These are phyloP conservation scores for Ustilago cynodontis DNA, from an alignment of 1,284 basidiomycete species.

Conservation along the genomic window DNA sequence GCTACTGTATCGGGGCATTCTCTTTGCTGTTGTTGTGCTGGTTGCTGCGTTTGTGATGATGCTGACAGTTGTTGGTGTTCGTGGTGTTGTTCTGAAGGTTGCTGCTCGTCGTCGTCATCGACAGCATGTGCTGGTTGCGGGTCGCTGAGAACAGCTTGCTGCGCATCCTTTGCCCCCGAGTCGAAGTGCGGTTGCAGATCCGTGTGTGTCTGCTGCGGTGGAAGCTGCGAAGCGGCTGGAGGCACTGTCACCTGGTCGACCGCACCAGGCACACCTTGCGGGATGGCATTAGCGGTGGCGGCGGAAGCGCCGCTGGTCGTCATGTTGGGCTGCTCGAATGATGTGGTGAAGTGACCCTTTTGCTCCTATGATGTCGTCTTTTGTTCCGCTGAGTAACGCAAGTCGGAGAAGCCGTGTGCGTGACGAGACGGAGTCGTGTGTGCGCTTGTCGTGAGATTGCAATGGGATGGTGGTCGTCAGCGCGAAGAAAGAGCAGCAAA, in stretches of 20 bases:
- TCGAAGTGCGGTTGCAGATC: slow-evolving; percentile 23
- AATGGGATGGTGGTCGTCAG: slow-evolving; percentile 1
- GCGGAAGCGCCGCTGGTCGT: slow-evolving; percentile 16
- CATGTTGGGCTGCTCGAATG: neutral
- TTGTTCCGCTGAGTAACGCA: neutral
- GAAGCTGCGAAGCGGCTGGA: slow-evolving; percentile 5
- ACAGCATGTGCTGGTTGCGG: slow-evolving; percentile 30
- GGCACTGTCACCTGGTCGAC: slow-evolving; percentile 25
- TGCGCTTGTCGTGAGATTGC: neutral
- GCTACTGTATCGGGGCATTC: slow-evolving; percentile 13
- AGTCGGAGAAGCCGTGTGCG: neutral
- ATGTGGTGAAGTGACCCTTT: neutral
- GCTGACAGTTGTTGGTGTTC: neutral
- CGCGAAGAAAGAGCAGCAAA: neutral
- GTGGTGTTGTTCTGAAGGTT: neutral
- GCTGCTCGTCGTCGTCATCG: slow-evolving; percentile 13
- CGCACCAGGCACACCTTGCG: slow-evolving; percentile 23
- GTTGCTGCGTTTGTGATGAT: neutral
- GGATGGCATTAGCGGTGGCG: slow-evolving; percentile 23
- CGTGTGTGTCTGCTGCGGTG: slow-evolving; percentile 3
- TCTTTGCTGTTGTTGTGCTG: neutral
- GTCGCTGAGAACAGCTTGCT: slow-evolving; percentile 44
- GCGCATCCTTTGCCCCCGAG: slow-evolving; percentile 33
- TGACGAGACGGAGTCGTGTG: neutral
- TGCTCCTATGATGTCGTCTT: neutral